Percentiles rank a stretch among this genome's conserved stretches.
Conservation (phyloP, 495 filamentous ascomycete genomes). For the Penicillium desertorum region DNA sequence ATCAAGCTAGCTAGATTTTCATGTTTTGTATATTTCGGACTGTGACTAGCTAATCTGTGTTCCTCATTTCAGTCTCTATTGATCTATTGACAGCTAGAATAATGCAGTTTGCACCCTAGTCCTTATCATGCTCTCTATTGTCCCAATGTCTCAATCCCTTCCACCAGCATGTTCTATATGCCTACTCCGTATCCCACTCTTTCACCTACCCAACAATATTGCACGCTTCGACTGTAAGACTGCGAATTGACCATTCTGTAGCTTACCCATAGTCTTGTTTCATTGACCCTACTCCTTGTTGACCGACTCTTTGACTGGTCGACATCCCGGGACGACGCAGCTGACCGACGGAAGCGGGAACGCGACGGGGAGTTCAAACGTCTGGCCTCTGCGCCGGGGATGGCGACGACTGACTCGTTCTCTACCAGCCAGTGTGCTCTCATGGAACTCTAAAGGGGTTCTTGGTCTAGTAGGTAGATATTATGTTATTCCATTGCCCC, state of each 20-base stretch:
- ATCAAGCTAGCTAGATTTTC: not conserved
- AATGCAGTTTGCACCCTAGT: not conserved
- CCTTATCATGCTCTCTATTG: not conserved
- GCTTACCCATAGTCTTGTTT: conserved; percentile 17
- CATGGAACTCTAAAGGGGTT: not conserved
- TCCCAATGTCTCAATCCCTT: not conserved
- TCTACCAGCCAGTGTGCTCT: not conserved
- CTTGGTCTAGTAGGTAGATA: not conserved
- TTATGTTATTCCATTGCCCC: not conserved
- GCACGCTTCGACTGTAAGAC: not conserved
- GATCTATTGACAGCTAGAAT: not conserved
- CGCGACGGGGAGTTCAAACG: conserved; percentile 17
- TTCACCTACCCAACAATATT: not conserved
- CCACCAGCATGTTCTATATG: not conserved
- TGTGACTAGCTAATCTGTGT: not conserved
- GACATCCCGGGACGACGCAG: conserved; percentile 27
- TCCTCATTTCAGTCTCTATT: not conserved
- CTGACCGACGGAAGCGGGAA: conserved; percentile 35
- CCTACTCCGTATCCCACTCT: not conserved
- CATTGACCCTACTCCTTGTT: conserved; percentile 34
- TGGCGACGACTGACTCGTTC: not conserved
- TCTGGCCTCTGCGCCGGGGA: conserved; percentile 12
- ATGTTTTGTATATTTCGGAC: not conserved
- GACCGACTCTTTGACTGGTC: conserved; percentile 46
- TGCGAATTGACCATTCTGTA: not conserved